phyloP scores from a whole-genome alignment of 2,329 filamentous ascomycete genomes.

The Ophiocordyceps robertsii region DNA sequence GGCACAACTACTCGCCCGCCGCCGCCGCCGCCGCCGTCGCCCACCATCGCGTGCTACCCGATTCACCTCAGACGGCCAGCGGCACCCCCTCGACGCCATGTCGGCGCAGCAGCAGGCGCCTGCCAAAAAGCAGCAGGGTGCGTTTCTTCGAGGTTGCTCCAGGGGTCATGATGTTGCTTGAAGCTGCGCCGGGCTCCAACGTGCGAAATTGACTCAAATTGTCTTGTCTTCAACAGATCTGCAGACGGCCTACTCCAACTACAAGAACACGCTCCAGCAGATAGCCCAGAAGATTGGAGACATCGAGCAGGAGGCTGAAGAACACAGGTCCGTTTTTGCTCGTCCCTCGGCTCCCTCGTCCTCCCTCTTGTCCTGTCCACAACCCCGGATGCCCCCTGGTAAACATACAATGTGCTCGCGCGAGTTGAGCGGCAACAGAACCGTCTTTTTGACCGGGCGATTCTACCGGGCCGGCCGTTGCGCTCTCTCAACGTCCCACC shows the following conservation, averaged over 20 bases:
- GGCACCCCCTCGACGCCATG: conserved; percentile 19
- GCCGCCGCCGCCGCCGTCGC: no score
- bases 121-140: conserved; percentile 66
- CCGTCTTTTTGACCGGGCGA: background rate
- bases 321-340: conserved; percentile 62
- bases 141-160: background rate
- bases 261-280: conserved; percentile 70
- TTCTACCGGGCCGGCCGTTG: background rate
- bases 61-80: background rate
- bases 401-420: background rate
- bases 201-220: conserved; percentile 4
- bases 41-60: background rate
- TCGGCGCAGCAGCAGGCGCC: conserved; percentile 30
- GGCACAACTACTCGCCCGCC: background rate
- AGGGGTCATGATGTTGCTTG: background rate
- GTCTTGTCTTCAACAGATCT: conserved; percentile 43
- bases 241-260: conserved; percentile 67
- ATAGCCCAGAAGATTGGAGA: conserved; percentile 94
- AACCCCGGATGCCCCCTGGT: background rate
- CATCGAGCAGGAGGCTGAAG: conserved; percentile 92
- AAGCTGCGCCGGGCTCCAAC: background rate
- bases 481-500: background rate
- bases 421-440: background rate
- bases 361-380: background rate
- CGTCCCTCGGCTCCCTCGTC: background rate